Conservation (phyloP, 225 moss, liverwort and hornwort genomes). For the Thuidium tamariscinum region DNA sequence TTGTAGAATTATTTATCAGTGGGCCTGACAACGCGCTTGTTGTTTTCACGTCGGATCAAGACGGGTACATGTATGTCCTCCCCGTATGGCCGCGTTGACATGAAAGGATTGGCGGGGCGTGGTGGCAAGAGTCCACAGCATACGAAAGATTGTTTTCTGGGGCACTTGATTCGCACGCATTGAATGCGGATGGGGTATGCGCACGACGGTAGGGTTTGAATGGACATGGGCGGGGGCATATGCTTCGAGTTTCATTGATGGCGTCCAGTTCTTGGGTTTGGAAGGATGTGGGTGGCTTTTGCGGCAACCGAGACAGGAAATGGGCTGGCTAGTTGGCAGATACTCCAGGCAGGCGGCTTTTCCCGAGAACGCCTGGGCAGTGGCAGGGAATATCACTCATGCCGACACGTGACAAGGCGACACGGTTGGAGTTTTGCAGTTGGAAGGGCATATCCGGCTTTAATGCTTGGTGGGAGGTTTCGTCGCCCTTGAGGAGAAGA, state of each 20-base stretch:
- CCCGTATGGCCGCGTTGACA: slow-evolving; percentile 30
- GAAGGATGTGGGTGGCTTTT: slow-evolving; percentile 8
- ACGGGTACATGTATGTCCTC: background rate
- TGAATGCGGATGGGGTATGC: slow-evolving; percentile 18
- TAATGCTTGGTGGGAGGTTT: background rate
- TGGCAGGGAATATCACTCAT: slow-evolving; percentile 16
- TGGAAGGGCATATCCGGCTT: background rate
- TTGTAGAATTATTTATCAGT: background rate
- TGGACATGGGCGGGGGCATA: background rate
- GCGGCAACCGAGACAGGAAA: background rate
- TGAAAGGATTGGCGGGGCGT: background rate
- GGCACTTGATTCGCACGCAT: slow-evolving; percentile 3
- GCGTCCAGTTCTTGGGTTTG: background rate
- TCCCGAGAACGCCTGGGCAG: background rate
- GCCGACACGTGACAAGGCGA: slow-evolving; percentile 8
- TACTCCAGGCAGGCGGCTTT: background rate
- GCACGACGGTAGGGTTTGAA: slow-evolving; percentile 27
- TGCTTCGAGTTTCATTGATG: slow-evolving; percentile 13
- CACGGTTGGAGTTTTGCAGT: slow-evolving; percentile 33
- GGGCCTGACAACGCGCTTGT: slow-evolving; percentile 19
- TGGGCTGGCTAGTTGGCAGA: background rate
- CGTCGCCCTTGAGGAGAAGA: background rate
- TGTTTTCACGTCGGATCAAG: background rate
- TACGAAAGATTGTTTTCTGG: slow-evolving; percentile 27
- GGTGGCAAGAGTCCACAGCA: slow-evolving; percentile 11